Evolutionary conservation across 129 eudicot genomes (phyloP).

Genomic region (Flaveria ramosissima): DNA sequence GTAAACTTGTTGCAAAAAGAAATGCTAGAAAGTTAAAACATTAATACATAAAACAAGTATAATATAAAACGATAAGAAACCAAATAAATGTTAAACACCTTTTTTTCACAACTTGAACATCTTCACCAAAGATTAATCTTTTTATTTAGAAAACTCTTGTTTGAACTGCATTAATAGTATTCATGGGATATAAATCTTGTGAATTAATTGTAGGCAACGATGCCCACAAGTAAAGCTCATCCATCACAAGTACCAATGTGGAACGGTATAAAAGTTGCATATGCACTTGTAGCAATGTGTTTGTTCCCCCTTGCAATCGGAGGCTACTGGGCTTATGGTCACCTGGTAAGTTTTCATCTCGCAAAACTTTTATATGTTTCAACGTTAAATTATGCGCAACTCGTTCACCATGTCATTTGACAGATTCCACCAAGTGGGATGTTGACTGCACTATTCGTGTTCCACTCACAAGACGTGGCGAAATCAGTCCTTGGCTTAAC

Average conservation of each 20-base stretch:
- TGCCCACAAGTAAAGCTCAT: constrained; percentile 13
- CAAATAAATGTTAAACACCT: too few relatives aligned
- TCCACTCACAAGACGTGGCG: constrained; percentile 14
- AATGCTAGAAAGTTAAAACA: too few relatives aligned
- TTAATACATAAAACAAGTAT: too few relatives aligned
- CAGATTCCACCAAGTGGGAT: constrained; percentile 16
- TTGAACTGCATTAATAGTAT: neutral
- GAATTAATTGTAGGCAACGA: constrained; percentile 1
- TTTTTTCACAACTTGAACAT: too few relatives aligned
- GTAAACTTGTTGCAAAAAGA: too few relatives aligned
- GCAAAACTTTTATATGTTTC: too few relatives aligned
- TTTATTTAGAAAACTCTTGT: too few relatives aligned
- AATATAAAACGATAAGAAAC: too few relatives aligned
- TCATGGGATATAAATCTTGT: neutral
- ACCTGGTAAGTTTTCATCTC: neutral
- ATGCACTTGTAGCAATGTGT: constrained; percentile 9
- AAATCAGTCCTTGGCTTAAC: neutral
- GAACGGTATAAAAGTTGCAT: constrained; percentile 12
- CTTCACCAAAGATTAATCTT: too few relatives aligned
- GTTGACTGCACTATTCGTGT: neutral
- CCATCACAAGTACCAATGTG: constrained; percentile 15
- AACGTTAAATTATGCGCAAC: neutral
- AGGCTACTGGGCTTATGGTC: constrained; percentile 19
- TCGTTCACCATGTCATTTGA: neutral
- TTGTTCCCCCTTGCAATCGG: constrained; percentile 18